phyloP scores from a whole-genome alignment of 169 alveolate genomes.

The Plasmodium vivax region DNA sequence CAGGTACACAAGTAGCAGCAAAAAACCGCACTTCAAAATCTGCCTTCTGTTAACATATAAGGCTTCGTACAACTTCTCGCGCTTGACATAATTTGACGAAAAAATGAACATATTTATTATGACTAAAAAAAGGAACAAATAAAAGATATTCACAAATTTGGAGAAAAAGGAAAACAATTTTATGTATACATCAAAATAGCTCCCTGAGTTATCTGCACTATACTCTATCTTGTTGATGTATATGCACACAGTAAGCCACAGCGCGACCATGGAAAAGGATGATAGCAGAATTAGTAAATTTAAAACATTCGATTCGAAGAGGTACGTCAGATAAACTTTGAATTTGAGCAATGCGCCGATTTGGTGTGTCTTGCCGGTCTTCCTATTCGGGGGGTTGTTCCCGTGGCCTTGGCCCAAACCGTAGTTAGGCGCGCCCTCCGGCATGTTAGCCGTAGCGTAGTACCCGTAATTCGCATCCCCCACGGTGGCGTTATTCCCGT shows the following conservation, averaged over 20 bases:
- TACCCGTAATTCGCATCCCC: neutral
- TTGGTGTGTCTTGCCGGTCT: neutral
- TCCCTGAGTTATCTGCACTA: neutral
- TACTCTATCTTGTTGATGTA: conserved; percentile 39
- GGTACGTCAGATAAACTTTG: conserved; percentile 31
- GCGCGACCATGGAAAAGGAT: neutral
- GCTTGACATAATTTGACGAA: conserved; percentile 37
- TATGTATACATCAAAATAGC: conserved; percentile 22
- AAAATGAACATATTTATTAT: conserved; percentile 45
- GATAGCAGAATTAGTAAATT: conserved; percentile 23
- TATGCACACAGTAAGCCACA: conserved; percentile 52
- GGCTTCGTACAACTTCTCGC: conserved; percentile 56
- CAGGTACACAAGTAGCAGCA: conserved; percentile 41
- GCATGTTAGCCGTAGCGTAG: neutral
- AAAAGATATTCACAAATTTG: conserved; percentile 35
- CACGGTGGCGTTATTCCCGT: no score
- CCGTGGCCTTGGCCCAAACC: neutral
- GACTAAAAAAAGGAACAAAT: conserved; percentile 24
- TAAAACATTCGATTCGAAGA: conserved; percentile 34
- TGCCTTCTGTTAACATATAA: conserved; percentile 44
- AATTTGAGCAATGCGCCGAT: conserved; percentile 1
- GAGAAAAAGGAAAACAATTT: conserved; percentile 17
- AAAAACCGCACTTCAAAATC: conserved; percentile 8
- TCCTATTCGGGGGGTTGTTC: neutral
- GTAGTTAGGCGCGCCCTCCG: neutral